These are phyloP conservation scores for Prototheca stagnorum DNA, from an alignment of 163 green algal species.

Conservation along the genomic window DNA sequence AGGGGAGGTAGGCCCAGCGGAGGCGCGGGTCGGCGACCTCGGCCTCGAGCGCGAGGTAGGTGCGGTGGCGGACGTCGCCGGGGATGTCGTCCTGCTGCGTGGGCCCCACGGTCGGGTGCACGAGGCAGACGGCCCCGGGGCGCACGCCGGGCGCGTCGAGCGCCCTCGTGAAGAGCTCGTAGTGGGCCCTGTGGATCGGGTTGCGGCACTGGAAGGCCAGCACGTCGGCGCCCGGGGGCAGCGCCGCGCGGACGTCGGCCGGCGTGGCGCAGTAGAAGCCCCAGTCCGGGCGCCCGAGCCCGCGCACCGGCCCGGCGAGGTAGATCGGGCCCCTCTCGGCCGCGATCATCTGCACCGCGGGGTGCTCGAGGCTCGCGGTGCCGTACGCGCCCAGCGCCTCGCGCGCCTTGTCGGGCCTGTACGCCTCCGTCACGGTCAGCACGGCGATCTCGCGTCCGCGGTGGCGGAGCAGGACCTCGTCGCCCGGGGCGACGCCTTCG, in stretches of 20 bases:
- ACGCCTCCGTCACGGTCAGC: slow-evolving; percentile 68
- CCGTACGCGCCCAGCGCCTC: slow-evolving; percentile 79
- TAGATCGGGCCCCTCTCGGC: slow-evolving; percentile 84
- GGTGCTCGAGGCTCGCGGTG: slow-evolving; percentile 84
- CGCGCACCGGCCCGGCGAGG: slow-evolving; percentile 55
- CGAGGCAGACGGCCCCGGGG: slow-evolving; percentile 65
- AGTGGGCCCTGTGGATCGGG: slow-evolving; percentile 94
- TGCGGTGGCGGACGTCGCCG: slow-evolving; percentile 59
- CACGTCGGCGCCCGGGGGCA: slow-evolving; percentile 69
- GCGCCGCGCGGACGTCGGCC: slow-evolving; percentile 57
- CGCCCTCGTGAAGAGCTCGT: slow-evolving; percentile 93
- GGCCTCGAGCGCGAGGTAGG: slow-evolving; percentile 82
- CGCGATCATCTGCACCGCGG: slow-evolving; percentile 82
- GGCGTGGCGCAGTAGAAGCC: slow-evolving; percentile 75
- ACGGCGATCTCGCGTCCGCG: slow-evolving; percentile 63
- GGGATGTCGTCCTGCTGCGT: slow-evolving; percentile 90
- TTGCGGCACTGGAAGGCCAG: slow-evolving; percentile 98
- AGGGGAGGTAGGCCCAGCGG: slow-evolving; percentile 94
- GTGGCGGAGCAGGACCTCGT: slow-evolving; percentile 75
- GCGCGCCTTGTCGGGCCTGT: slow-evolving; percentile 70
- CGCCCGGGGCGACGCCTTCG: slow-evolving; percentile 52
- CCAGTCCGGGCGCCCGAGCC: slow-evolving; percentile 46
- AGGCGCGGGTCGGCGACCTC: slow-evolving; percentile 76
- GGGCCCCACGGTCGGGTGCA: slow-evolving; percentile 91
- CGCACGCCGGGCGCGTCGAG: slow-evolving; percentile 74